Conservation (phyloP, 345 rosid genomes). For the Abelmoschus esculentus region DNA sequence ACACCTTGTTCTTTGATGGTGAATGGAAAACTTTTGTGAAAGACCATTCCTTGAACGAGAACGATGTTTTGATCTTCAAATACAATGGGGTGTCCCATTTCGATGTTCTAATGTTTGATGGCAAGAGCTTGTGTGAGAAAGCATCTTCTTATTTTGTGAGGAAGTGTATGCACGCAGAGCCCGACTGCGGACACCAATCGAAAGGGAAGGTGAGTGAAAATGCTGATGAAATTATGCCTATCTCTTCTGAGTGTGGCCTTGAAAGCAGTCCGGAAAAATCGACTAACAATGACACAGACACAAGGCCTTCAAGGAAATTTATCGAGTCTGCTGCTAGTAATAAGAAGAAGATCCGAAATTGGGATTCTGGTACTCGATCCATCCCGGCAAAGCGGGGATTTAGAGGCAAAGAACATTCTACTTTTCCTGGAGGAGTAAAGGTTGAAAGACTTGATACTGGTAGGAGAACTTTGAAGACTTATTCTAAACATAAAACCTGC, state of each 20-base stretch:
- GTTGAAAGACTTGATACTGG: constrained; percentile 19
- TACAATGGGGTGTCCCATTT: constrained; percentile 58
- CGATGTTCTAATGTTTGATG: constrained; percentile 57
- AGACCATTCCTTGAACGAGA: constrained; percentile 44
- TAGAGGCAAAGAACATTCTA: constrained; percentile 8
- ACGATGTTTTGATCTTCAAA: constrained; percentile 64
- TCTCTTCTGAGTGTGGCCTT: constrained; percentile 13
- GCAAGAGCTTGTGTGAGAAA: constrained; percentile 59
- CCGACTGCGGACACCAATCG: constrained; percentile 16
- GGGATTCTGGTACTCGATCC: neutral
- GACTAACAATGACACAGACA: neutral
- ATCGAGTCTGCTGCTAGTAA: constrained; percentile 1
- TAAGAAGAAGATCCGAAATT: constrained; percentile 14
- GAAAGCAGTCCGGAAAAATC: constrained; percentile 23
- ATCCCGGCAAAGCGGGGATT: constrained; percentile 5
- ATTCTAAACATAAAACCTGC: neutral
- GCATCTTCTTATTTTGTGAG: constrained; percentile 52
- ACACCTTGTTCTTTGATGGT: constrained; percentile 30
- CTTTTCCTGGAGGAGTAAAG: constrained; percentile 16
- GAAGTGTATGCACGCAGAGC: constrained; percentile 31
- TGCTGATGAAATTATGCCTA: constrained; percentile 18
- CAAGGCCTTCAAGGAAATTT: constrained; percentile 3
- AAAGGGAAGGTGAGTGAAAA: constrained; percentile 22
- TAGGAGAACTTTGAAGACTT: constrained; percentile 7
- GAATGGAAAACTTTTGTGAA: constrained; percentile 66